phyloP scores from a whole-genome alignment of 2,329 filamentous ascomycete genomes.

The Colletotrichum sp. region DNA sequence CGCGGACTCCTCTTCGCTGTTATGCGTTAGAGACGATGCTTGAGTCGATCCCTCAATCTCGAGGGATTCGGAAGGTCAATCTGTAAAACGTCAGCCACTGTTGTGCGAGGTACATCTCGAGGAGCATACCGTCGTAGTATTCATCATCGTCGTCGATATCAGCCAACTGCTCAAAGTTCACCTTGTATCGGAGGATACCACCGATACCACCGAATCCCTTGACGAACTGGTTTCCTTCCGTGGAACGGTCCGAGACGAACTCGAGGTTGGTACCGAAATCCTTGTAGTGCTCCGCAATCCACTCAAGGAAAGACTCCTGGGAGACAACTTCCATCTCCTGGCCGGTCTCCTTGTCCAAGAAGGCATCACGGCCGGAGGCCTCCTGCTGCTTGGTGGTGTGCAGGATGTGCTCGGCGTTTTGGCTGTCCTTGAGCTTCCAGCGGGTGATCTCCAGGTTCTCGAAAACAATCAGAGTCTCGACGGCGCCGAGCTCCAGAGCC shows the following conservation, averaged over 20 bases:
- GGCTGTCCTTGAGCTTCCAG: conserved; percentile 84
- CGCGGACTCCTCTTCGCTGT: conserved; percentile 32
- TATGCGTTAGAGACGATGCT: conserved; percentile 47
- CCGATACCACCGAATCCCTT: conserved; percentile 99
- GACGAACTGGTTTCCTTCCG: conserved; percentile 99
- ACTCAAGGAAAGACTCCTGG: conserved; percentile 95
- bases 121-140: conserved; percentile 72
- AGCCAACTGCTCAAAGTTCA: conserved; percentile 99
- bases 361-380: conserved; percentile 73
- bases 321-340: conserved; percentile 96
- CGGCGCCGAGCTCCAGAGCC: conserved; percentile 92
- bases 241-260: conserved; percentile 96
- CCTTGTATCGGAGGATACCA: conserved; percentile 96
- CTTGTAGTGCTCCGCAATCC: conserved; percentile 98
- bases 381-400: conserved; percentile 92
- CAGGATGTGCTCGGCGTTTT: conserved; percentile 74
- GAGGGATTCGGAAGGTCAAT: conserved; percentile 93
- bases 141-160: conserved; percentile 92
- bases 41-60: conserved; percentile 84
- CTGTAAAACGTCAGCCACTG: conserved; percentile 41
- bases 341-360: conserved; percentile 94
- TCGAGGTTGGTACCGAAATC: conserved; percentile 95
- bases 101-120: background rate
- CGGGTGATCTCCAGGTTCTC: conserved; percentile 96
- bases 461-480: conserved; percentile 93